Evolutionary conservation across 768 basidiomycete genomes (phyloP).

Genomic region (Boletus coccyginus): DNA sequence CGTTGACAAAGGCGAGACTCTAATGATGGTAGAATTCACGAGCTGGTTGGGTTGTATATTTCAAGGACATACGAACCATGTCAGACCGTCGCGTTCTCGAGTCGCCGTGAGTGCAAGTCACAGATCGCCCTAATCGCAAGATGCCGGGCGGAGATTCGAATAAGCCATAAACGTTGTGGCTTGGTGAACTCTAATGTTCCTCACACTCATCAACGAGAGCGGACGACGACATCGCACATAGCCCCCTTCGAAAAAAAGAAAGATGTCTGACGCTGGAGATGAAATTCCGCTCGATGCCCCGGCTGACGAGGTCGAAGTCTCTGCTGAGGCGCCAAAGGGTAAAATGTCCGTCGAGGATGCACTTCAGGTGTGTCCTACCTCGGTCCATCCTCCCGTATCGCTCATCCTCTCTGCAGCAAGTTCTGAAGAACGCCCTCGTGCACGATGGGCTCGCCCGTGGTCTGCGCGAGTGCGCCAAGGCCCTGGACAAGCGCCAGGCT

Average conservation of each 20-base stretch:
- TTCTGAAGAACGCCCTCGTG: slow-evolving; percentile 96
- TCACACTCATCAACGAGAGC: slow-evolving; percentile 84
- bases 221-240: slow-evolving; percentile 78
- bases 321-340: slow-evolving; percentile 88
- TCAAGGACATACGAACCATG: slow-evolving; percentile 29
- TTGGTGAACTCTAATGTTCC: slow-evolving; percentile 53
- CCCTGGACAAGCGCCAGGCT: slow-evolving; percentile 97
- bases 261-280: slow-evolving; percentile 99
- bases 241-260: slow-evolving; percentile 31
- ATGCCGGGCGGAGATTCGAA: slow-evolving; percentile 56
- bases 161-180: slow-evolving; percentile 25
- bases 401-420: slow-evolving; percentile 62
- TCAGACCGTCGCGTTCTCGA: background rate
- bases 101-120: background rate
- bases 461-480: slow-evolving; percentile 96
- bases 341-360: slow-evolving; percentile 96
- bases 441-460: slow-evolving; percentile 99
- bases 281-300: slow-evolving; percentile 74
- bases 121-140: slow-evolving; percentile 29
- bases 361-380: slow-evolving; percentile 60
- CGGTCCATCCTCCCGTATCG: background rate
- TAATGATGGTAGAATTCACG: slow-evolving; percentile 27
- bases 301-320: slow-evolving; percentile 72
- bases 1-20: slow-evolving; percentile 75
- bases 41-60: background rate